These are phyloP conservation scores for Miamiensis avidus DNA, from an alignment of 169 alveolate species.

Conservation along the genomic window DNA sequence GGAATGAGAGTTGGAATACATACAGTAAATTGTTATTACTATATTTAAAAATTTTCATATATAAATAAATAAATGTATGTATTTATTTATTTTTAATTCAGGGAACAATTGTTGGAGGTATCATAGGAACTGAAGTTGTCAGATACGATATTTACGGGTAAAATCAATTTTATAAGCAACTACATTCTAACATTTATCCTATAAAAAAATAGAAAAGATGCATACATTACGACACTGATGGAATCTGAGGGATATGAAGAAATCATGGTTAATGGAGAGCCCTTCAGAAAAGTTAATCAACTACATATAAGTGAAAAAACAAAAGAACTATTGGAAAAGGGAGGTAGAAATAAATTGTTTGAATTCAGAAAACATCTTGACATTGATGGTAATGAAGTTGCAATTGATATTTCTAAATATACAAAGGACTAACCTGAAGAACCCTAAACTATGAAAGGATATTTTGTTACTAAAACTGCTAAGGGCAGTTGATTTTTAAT, in stretches of 20 bases:
- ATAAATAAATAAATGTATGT: no score
- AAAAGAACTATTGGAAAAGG: background rate
- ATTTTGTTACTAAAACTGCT: background rate
- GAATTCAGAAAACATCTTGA: background rate
- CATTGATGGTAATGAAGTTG: background rate
- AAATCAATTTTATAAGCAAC: no score
- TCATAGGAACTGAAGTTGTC: slow-evolving; percentile 73
- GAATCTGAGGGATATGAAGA: background rate
- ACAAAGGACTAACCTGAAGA: background rate
- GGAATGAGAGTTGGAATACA: slow-evolving; percentile 81
- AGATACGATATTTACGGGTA: slow-evolving; percentile 87
- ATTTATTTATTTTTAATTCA: background rate
- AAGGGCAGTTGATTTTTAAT: no score
- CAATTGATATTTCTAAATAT: background rate
- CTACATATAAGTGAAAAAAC: background rate
- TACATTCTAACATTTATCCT: no score
- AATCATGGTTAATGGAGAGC: background rate
- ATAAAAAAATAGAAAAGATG: no score
- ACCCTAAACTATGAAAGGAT: background rate
- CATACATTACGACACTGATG: background rate
- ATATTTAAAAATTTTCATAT: no score
- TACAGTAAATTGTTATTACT: slow-evolving; percentile 42
- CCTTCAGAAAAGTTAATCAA: background rate
- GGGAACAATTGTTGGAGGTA: slow-evolving; percentile 63
- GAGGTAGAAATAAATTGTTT: no score